Evolutionary conservation across 2,329 filamentous ascomycete species (phyloP).

Genomic region (Arthroderma uncinatum): DNA sequence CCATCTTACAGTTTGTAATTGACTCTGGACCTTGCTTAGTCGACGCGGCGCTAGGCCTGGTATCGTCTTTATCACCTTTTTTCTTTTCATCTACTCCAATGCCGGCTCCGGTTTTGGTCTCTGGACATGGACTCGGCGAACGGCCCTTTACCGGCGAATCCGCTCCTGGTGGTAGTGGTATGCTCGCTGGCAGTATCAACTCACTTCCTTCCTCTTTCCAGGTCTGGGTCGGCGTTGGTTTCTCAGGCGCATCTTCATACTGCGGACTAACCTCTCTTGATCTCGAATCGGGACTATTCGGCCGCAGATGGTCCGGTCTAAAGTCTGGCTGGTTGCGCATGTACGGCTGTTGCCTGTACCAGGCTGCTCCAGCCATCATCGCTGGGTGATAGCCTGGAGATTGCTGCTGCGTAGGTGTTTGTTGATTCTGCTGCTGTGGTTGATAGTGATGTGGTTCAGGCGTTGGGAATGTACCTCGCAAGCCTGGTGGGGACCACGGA

Average conservation of each 20-base stretch:
- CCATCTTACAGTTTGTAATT: constrained; percentile 43
- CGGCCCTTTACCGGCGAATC: constrained; percentile 48
- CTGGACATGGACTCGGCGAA: constrained; percentile 43
- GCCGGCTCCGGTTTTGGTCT: constrained; percentile 16
- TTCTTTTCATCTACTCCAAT: constrained; percentile 12
- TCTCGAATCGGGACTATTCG: constrained; percentile 33
- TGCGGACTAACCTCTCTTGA: constrained; percentile 50
- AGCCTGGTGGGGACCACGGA: constrained; percentile 56
- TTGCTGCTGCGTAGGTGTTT: constrained; percentile 25
- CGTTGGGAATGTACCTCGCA: constrained; percentile 29
- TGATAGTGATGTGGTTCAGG: constrained; percentile 21
- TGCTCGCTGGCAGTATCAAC: constrained; percentile 43
- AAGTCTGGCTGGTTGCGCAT: constrained; percentile 31
- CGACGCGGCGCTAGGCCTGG: background rate
- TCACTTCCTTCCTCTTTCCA: constrained; percentile 35
- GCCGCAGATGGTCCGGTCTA: constrained; percentile 31
- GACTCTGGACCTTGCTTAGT: constrained; percentile 12
- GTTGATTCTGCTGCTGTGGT: constrained; percentile 29
- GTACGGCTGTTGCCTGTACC: constrained; percentile 44
- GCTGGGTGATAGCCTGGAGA: constrained; percentile 12
- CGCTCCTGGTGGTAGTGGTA: constrained; percentile 44
- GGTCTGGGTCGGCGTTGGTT: constrained; percentile 23
- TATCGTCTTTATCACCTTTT: background rate
- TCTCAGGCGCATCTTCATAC: constrained; percentile 47
- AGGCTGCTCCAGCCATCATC: constrained; percentile 42